Percentiles rank a stretch among this genome's conserved stretches.
phyloP scores from a whole-genome alignment of 305 asterid species.

The Solanum chacoense region DNA sequence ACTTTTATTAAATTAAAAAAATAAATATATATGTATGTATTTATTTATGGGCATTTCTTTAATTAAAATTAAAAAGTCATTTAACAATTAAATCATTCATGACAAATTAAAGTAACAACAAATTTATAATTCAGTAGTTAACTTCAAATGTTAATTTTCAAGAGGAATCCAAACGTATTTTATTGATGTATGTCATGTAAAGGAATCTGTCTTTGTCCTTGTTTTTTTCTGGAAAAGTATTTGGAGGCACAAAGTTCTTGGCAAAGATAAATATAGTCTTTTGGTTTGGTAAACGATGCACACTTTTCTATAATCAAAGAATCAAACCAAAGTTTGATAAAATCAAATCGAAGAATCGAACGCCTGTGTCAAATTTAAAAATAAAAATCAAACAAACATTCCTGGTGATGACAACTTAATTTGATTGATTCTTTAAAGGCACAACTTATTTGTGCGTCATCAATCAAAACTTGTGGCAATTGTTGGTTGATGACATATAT shows the following conservation, averaged over 20 bases:
- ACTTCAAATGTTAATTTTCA: not conserved
- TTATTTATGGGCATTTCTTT: not conserved
- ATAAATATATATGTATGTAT: no score
- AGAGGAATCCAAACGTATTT: not conserved
- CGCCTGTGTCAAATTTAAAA: not conserved
- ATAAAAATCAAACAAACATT: not conserved
- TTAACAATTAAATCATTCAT: not conserved
- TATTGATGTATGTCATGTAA: not conserved
- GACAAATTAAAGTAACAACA: not conserved
- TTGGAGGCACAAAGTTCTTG: not conserved
- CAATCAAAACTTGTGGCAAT: not conserved
- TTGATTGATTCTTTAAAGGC: not conserved
- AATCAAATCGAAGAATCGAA: no score
- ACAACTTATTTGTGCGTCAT: not conserved
- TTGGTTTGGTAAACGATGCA: not conserved
- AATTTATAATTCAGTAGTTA: not conserved
- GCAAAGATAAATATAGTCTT: not conserved
- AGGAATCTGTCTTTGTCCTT: not conserved
- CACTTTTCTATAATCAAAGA: no score
- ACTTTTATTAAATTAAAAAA: no score
- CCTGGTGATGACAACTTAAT: not conserved
- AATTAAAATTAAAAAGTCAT: not conserved
- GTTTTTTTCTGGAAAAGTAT: not conserved
- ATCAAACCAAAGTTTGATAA: no score
- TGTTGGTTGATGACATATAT: not conserved